Base-by-base conservation (phyloP, 2,329 filamentous ascomycete genomes). In the Ascochyta fabae region DNA sequence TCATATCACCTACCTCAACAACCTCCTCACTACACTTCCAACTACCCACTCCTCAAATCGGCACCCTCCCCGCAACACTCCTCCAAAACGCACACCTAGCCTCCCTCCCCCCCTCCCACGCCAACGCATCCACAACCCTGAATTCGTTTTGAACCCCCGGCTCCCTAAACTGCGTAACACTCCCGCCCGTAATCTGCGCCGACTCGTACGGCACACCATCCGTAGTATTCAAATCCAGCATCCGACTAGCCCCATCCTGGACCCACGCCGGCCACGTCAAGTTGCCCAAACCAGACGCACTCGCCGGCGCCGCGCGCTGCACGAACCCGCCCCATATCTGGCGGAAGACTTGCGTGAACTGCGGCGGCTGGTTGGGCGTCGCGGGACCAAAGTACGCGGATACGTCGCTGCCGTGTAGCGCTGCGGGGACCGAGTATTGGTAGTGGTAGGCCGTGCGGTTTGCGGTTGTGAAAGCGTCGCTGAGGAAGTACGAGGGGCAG, bases 401-500 rank as follows among this genome's bases (percentile, higher is more conserved):
- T 1, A 55, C 46, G 41, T 70, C 67, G 6, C 34, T 26, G 12
- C 50, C 62, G 44, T 71, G 67, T 5, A 49, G 39, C 2, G 62
- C 65, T 9, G 48, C 53, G 6, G 66, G 60, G n/a, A 66, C 49
- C 1, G 61, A 64, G 59, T 64, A 69, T 41, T 66, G 61, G 46
- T 65, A 66, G 40, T 67, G 60, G 52, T 54, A 61, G 4, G 51
- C 42, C 3, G 53, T 53, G 26, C 56, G 50, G 3, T 36, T 35
- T 4, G 23, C 16, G 38, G n/a, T 35, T 16, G 52, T 54, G 56
- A 65, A 86, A 3, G 81, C 81, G 33, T 80, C 74, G 2, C 80
- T 79, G 51, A 85, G 70, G 83, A 83, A 86, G 68, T 85, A 85
- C 0, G 80, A 78, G 0, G 83, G 80, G 64, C 84, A 86, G 39